phyloP scores from a whole-genome alignment of 2,329 filamentous ascomycete genomes.

The Aspergillaceae sp. region DNA sequence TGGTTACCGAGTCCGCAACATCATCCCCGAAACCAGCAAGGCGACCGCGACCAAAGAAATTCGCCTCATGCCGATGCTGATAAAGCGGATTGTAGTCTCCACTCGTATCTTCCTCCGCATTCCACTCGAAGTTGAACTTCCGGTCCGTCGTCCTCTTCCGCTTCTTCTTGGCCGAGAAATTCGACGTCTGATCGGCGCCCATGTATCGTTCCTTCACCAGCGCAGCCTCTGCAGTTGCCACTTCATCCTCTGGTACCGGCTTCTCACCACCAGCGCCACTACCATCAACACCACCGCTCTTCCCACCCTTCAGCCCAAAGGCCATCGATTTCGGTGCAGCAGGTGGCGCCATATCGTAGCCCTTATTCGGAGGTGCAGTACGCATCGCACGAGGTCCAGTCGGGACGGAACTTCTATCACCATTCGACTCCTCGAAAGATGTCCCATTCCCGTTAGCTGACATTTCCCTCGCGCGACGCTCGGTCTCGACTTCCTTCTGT shows the following conservation, averaged over 20 bases:
- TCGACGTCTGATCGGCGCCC: constrained; percentile 81
- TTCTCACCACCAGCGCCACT: constrained; percentile 25
- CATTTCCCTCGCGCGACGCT: constrained; percentile 42
- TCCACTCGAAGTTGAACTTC: constrained; percentile 99
- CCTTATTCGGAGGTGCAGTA: constrained; percentile 36
- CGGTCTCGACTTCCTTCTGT: constrained; percentile 60
- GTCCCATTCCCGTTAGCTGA: constrained; percentile 20
- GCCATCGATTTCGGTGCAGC: constrained; percentile 29
- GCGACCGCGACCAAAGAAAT: constrained; percentile 60
- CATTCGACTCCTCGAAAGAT: constrained; percentile 16
- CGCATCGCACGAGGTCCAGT: constrained; percentile 66
- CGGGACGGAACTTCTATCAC: constrained; percentile 42
- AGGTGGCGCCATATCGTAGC: constrained; percentile 47
- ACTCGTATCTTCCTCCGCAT: constrained; percentile 85
- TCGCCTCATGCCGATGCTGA: constrained; percentile 55
- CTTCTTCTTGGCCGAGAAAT: constrained; percentile 93
- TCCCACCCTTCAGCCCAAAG: constrained; percentile 25
- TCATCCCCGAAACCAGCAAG: constrained; percentile 59
- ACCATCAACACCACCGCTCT: constrained; percentile 6
- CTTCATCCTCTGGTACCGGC: constrained; percentile 44
- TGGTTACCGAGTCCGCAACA: constrained; percentile 42
- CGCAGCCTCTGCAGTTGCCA: constrained; percentile 59
- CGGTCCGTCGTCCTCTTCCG: constrained; percentile 83
- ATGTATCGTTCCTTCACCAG: constrained; percentile 77
- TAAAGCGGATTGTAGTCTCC: constrained; percentile 76